Percentiles rank a stretch among this genome's conserved stretches.
Evolutionary conservation across 768 basidiomycete species (phyloP).

Genomic region (Hericium erinaceus): DNA sequence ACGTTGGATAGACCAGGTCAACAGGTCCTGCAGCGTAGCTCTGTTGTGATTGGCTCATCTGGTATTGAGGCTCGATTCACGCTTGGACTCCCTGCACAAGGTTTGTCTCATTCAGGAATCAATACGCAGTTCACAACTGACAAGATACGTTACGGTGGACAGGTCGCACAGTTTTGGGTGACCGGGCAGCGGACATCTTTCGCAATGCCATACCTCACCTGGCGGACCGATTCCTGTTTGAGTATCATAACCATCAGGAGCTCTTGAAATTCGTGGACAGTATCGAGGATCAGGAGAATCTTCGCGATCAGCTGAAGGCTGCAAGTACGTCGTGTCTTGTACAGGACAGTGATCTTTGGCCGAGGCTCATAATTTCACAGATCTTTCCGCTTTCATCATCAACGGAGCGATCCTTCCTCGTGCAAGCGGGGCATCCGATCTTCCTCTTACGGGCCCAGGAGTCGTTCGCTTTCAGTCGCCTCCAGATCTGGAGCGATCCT

Average conservation of each 20-base stretch:
- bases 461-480: not conserved
- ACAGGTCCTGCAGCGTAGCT: conserved; percentile 11
- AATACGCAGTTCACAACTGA: not conserved
- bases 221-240: not conserved
- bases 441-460: conserved; percentile 1
- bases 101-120: not conserved
- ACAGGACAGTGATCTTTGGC: not conserved
- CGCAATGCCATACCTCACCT: not conserved
- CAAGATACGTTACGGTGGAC: not conserved
- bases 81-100: conserved; percentile 8
- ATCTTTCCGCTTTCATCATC: conserved; percentile 10
- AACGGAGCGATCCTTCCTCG: conserved; percentile 15
- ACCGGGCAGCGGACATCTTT: not conserved
- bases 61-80: conserved; percentile 13
- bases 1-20: conserved; percentile 10
- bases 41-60: conserved; percentile 1
- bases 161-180: not conserved
- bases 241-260: not conserved
- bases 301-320: not conserved
- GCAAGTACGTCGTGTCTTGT: not conserved
- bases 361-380: not conserved
- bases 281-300: not conserved
- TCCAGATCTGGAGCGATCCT: not conserved
- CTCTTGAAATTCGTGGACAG: not conserved
- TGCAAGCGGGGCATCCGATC: conserved; percentile 9